Evolutionary conservation across 1,139 yeast genomes (phyloP).

Genomic region (Magnusiomyces ingens): DNA sequence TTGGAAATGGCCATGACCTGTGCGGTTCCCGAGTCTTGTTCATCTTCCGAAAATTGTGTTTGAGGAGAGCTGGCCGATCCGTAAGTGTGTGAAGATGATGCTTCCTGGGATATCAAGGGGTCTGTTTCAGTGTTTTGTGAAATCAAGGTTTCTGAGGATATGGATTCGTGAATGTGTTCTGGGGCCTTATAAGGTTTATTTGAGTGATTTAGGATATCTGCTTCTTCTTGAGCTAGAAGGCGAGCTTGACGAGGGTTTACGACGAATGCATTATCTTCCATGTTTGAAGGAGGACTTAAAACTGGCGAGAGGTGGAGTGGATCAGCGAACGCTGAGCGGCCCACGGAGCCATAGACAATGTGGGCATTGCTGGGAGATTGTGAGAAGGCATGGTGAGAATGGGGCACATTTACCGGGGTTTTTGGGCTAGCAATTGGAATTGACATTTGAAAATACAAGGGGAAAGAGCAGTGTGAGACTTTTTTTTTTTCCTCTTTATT

Average conservation of each 20-base stretch:
- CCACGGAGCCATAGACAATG: constrained; percentile 26
- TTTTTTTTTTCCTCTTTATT: not conserved
- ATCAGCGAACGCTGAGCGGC: constrained; percentile 25
- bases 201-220: not conserved
- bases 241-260: constrained; percentile 2
- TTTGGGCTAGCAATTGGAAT: constrained; percentile 1
- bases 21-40: not conserved
- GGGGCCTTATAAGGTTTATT: not conserved
- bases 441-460: not conserved
- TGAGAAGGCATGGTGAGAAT: constrained; percentile 11
- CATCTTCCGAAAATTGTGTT: not conserved
- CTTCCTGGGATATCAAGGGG: not conserved
- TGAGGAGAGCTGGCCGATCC: not conserved
- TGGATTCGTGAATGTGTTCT: constrained; percentile 1
- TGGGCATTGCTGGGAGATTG: constrained; percentile 11
- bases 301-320: constrained; percentile 6
- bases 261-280: not conserved
- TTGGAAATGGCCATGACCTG: constrained; percentile 23
- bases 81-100: not conserved
- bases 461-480: not conserved
- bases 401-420: constrained; percentile 4
- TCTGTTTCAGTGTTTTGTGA: not conserved
- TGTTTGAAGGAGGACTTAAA: not conserved
- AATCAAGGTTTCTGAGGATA: not conserved
- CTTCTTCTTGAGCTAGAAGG: constrained; percentile 2